Percentiles rank a stretch among this genome's conserved stretches.
phyloP scores from a whole-genome alignment of 2,329 filamentous ascomycete species.

The Beauveria sp. region DNA sequence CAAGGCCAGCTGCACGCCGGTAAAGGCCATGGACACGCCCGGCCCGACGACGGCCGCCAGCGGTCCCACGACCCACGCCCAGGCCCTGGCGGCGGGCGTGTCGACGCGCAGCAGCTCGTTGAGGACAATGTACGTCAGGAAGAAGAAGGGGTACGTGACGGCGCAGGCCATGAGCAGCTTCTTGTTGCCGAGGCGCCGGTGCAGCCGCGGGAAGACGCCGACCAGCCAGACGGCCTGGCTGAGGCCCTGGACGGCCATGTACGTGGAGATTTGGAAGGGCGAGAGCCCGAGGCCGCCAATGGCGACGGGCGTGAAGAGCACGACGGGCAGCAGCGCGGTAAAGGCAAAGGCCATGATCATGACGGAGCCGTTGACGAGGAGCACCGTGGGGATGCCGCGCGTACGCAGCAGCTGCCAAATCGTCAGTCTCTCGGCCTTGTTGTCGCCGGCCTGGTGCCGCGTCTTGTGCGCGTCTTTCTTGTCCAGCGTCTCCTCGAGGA shows the following conservation, averaged over 20 bases:
- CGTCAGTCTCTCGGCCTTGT: constrained; percentile 13
- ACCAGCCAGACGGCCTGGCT: constrained; percentile 67
- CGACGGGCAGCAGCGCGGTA: constrained; percentile 63
- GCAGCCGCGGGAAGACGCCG: constrained; percentile 59
- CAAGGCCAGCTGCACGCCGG: constrained; percentile 62
- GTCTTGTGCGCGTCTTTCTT: constrained; percentile 17
- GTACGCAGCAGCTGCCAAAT: constrained; percentile 43
- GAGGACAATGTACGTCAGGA: constrained; percentile 49
- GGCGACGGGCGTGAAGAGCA: constrained; percentile 54
- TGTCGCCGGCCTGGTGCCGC: background rate
- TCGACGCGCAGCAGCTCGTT: constrained; percentile 36
- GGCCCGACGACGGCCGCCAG: constrained; percentile 45
- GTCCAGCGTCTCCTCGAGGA: constrained; percentile 55
- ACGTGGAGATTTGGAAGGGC: constrained; percentile 55
- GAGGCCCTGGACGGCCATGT: constrained; percentile 57
- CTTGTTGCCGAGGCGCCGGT: constrained; percentile 58
- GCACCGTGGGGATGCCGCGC: constrained; percentile 58
- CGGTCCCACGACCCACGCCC: constrained; percentile 49
- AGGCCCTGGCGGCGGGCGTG: constrained; percentile 24
- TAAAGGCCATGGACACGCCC: constrained; percentile 63
- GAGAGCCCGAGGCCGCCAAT: constrained; percentile 61
- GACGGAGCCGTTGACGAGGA: constrained; percentile 58
- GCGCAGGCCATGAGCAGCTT: constrained; percentile 52
- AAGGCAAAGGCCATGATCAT: constrained; percentile 65
- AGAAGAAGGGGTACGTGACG: constrained; percentile 54